A percentile compares a stretch with the other conserved stretches of the same genome.
These are phyloP conservation scores for Talaromyces albobiverticillius DNA, from an alignment of 2,329 filamentous ascomycete genomes.

Conservation along the genomic window DNA sequence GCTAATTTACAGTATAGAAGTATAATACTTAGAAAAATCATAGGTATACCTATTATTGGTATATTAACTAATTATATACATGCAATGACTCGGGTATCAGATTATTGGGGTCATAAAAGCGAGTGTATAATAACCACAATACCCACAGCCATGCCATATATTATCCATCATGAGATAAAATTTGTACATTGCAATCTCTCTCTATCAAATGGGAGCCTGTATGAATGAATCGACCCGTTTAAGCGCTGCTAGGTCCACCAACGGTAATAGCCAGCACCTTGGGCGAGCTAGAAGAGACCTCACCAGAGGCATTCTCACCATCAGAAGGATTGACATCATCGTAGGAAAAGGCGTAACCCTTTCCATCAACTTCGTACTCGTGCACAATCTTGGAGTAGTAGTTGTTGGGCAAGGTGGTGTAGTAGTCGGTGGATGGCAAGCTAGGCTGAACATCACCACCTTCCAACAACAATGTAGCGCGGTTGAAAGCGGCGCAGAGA, in stretches of 20 bases:
- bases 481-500: slow-evolving; percentile 52
- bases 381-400: slow-evolving; percentile 55
- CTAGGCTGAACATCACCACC: slow-evolving; percentile 50
- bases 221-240: too few species aligned
- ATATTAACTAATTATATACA: slow-evolving; percentile 1
- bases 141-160: neutral
- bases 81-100: neutral
- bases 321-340: slow-evolving; percentile 64
- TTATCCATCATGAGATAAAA: too few species aligned
- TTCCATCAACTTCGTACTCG: slow-evolving; percentile 55
- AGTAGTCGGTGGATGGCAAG: slow-evolving; percentile 40
- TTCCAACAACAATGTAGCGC: slow-evolving; percentile 46
- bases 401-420: slow-evolving; percentile 43
- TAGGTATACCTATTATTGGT: too few species aligned
- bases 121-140: slow-evolving; percentile 1
- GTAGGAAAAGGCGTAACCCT: slow-evolving; percentile 66
- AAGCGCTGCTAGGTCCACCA: slow-evolving; percentile 35
- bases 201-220: too few species aligned
- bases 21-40: too few species aligned
- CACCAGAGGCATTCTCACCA: slow-evolving; percentile 50
- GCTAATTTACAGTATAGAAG: too few species aligned
- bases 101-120: slow-evolving; percentile 4
- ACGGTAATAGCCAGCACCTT: slow-evolving; percentile 47
- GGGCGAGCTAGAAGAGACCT: slow-evolving; percentile 48
- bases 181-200: too few species aligned